Evolutionary conservation across 768 basidiomycete species (phyloP), one percentile per base, ranked within the genome.

Genomic region (Trametes gibbosa): DNA sequence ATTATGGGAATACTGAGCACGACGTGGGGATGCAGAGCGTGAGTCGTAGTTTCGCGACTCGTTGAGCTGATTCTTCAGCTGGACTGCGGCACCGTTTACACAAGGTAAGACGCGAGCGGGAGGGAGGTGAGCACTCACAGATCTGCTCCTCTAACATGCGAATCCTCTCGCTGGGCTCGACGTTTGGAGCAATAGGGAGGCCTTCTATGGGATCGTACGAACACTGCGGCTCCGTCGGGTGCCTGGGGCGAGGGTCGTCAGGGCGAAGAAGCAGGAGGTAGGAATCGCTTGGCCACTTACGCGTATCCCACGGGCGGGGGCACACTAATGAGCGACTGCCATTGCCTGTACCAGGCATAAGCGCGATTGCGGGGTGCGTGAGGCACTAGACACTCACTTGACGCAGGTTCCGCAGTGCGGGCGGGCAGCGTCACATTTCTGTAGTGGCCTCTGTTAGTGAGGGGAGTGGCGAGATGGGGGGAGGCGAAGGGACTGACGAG

Each of bases 391-490:
- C 17, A 79, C 85, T 67, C 65, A 90, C 90, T 87, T 92, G 59
- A 90, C 82, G 66, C 91, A 93, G 52, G 91, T 92, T 41, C 84
- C 81, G 69, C 91, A 94, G 70, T 92, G 89, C 13, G 91, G 91
- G 62, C 92, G 86, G 41, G 86, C 81, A 41, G 91, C 91, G 72
- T 94, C 91, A 65, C 91, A 94, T 88, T 92, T 92, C 90, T 93
- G 46, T 39, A 66, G 23, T 27, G 24, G 17, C 25, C 9, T 29
- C 32, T 34, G 62, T 24, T 57, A 23, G 24, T 60, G 37, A 58
- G 48, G 32, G 54, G 39, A 3, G 6, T 13, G 21, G 43, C 21
- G 19, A 8, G 43, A 23, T 43, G 51, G 50, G 56, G 60, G 53
- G 25, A 24, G 16, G 32, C 27, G 35, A 21, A 54, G 14, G 12